Evolutionary conservation across 345 rosid species (phyloP).

Genomic region (Chamaenerion angustifolium): DNA sequence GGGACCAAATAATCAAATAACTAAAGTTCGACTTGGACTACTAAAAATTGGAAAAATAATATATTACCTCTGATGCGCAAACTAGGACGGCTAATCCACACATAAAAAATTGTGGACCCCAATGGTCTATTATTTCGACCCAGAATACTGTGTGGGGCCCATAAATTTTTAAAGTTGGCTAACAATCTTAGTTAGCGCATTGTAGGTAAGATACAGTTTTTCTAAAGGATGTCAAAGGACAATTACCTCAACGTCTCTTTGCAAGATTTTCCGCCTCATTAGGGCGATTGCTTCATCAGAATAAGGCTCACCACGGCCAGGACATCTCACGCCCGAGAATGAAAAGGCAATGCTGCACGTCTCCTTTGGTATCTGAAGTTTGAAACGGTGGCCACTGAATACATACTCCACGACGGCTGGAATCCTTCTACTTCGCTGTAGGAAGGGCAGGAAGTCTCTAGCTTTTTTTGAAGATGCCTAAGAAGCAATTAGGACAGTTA

Average conservation of each 20-base stretch:
- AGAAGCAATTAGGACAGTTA: constrained; percentile 1
- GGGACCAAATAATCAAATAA: constrained; percentile 1
- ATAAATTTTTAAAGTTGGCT: too few species aligned
- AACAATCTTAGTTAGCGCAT: too few species aligned
- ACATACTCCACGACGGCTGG: constrained; percentile 93
- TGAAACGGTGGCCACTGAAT: constrained; percentile 95
- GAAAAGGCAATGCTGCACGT: constrained; percentile 93
- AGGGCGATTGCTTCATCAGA: constrained; percentile 89
- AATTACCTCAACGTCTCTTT: constrained; percentile 83
- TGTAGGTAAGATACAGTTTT: too few species aligned
- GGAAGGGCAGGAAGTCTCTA: constrained; percentile 75
- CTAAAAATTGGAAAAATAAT: too few species aligned
- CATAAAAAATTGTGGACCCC: too few species aligned
- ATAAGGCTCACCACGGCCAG: constrained; percentile 83
- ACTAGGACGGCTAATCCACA: too few species aligned
- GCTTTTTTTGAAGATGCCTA: constrained; percentile 85
- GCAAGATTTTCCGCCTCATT: constrained; percentile 91
- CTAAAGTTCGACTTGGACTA: too few species aligned
- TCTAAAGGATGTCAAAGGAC: background rate
- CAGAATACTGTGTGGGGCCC: too few species aligned
- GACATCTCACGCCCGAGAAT: constrained; percentile 96
- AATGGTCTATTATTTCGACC: too few species aligned
- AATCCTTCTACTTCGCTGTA: constrained; percentile 55
- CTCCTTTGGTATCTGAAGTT: constrained; percentile 83
- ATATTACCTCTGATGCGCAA: too few species aligned